Conservation (phyloP, 495 filamentous ascomycete genomes). For the Talaromyces liani region DNA sequence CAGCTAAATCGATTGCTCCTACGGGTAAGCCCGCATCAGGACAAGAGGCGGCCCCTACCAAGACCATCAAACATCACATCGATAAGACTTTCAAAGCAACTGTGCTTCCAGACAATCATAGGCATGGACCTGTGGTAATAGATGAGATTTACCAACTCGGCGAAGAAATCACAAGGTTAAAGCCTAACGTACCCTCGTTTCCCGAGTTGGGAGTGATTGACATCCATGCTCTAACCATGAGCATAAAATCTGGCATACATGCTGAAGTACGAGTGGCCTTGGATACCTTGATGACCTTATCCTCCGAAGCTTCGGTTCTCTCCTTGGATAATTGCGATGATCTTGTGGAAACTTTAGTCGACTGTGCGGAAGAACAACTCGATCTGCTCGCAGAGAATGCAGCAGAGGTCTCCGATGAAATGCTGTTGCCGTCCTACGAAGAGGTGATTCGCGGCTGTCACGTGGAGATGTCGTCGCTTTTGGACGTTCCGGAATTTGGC, state of each 20-base stretch:
- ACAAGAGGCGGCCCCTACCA: constrained; percentile 37
- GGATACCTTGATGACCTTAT: constrained; percentile 70
- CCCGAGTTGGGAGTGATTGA: constrained; percentile 81
- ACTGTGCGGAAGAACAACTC: constrained; percentile 83
- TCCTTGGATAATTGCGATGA: constrained; percentile 76
- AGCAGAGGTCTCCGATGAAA: constrained; percentile 74
- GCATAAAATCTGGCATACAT: constrained; percentile 85
- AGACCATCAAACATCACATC: constrained; percentile 37
- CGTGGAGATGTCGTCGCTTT: constrained; percentile 59
- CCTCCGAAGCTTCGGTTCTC: constrained; percentile 53
- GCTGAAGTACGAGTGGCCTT: constrained; percentile 81
- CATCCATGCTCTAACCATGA: constrained; percentile 83
- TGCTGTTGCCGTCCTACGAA: constrained; percentile 76
- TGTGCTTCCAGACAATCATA: constrained; percentile 44
- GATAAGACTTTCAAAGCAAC: constrained; percentile 49
- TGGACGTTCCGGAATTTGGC: constrained; percentile 65
- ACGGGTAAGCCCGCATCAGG: constrained; percentile 36
- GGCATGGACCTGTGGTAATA: constrained; percentile 59
- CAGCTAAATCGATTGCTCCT: constrained; percentile 32
- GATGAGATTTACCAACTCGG: constrained; percentile 54
- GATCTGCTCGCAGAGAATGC: constrained; percentile 73
- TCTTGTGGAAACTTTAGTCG: constrained; percentile 76
- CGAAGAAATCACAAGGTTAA: constrained; percentile 51
- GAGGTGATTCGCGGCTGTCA: constrained; percentile 74
- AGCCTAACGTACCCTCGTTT: constrained; percentile 66